phyloP scores from a whole-genome alignment of 139 green algal species.

The Nannochloris sp. region DNA sequence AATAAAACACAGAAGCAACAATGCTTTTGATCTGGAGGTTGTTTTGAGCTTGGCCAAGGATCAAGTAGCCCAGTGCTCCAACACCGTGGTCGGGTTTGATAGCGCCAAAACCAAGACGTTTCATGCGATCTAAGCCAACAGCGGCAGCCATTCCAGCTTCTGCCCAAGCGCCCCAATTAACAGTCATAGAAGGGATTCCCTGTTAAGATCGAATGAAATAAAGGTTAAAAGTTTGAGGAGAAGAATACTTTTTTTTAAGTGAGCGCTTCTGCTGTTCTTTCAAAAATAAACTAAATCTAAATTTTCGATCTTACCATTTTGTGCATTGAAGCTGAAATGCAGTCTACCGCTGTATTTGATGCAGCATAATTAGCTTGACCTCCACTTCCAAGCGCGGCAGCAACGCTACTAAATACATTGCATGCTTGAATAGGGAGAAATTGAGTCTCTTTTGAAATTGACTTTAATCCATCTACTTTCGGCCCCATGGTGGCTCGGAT shows the following conservation, averaged over 20 bases:
- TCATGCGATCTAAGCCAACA: conserved; percentile 36
- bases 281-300: not conserved
- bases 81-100: conserved; percentile 14
- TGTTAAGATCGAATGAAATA: conserved; percentile 1
- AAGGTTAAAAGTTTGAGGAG: too few species aligned
- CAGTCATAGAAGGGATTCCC: conserved; percentile 14
- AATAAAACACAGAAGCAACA: conserved; percentile 20
- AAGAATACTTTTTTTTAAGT: too few species aligned
- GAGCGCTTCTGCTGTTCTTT: not conserved
- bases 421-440: not conserved
- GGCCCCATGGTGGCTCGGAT: conserved; percentile 19
- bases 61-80: conserved; percentile 1
- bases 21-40: too few species aligned
- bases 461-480: conserved; percentile 14
- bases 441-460: not conserved
- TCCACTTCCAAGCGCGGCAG: conserved; percentile 29
- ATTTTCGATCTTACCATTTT: not conserved
- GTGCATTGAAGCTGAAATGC: not conserved
- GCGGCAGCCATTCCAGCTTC: conserved; percentile 30
- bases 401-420: conserved; percentile 33
- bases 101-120: conserved; percentile 26
- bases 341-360: conserved; percentile 37
- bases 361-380: conserved; percentile 42
- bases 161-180: conserved; percentile 38
- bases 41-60: not conserved